Base-by-base conservation (phyloP, 108 stramenopile genomes). In the Mayamaea pseudoterrestris region DNA sequence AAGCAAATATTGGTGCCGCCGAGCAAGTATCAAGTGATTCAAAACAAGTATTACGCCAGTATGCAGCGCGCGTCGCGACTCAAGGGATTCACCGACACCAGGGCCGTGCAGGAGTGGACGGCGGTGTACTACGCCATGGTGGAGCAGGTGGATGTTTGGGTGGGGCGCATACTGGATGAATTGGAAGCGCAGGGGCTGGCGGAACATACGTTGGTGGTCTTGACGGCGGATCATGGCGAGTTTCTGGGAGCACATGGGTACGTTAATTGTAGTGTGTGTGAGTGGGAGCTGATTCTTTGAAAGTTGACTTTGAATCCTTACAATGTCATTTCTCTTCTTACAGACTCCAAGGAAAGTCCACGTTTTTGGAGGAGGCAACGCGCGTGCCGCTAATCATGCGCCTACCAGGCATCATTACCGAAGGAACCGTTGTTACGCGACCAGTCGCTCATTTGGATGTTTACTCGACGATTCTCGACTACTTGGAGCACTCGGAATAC, bases 61-160 rank as follows among this genome's bases (percentile, higher is more conserved):
- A 20, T n/a, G 12, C 1, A 17, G 11, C 51, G n/a, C n/a, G n/a
- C n/a, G n/a, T n/a, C n/a, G n/a, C 28, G 17, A 4, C 23, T 24
- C 26, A 22, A 18, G 3, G 44, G 27, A 9, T 22, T 14, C 12
- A 29, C 21, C 12, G 30, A 30, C 13, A 6, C 13, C 16, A 26
- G 16, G 5, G 35, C 26, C 9, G 30, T 57, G 6, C 28, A 55
- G 26, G 34, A 54, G 22, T 61, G 49, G 60, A 61, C 36, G 3
- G 43, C 53, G 16, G 13, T 46, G 28, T 61, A 61, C 26, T 61
- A 50, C 5, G 60, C 53, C 1, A 17, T 61, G 44, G 35, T 61
- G 16, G 34, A 42, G 29, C 53, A 61, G 40, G 47, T 61, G 17
- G 60, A 61, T 22, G 37, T 27, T 5, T 21, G 13, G 14, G 29